A percentile compares a stretch with the other conserved stretches of the same genome.
Conservation (phyloP, 768 basidiomycete genomes). For the Astraeus odoratus region DNA sequence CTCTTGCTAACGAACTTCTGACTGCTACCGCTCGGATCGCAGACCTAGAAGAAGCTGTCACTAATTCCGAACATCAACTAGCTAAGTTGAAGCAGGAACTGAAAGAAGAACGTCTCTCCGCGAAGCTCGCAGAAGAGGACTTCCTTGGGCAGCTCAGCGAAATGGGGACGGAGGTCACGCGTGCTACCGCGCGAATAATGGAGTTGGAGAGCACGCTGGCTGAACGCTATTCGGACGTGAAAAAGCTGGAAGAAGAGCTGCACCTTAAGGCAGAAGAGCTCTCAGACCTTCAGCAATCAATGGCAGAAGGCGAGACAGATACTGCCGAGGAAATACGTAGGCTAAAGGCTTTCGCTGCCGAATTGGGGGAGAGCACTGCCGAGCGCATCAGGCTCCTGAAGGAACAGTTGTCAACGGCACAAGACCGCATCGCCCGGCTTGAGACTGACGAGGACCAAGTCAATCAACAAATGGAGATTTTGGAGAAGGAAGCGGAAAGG, state of each 20-base stretch:
- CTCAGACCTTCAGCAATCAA: slow-evolving; percentile 16
- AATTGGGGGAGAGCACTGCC: slow-evolving; percentile 52
- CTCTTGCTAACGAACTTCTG: slow-evolving; percentile 51
- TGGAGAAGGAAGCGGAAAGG: slow-evolving; percentile 47
- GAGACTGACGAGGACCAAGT: slow-evolving; percentile 41
- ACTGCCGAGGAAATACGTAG: slow-evolving; percentile 28
- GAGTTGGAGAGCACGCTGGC: slow-evolving; percentile 42
- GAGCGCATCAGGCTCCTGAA: slow-evolving; percentile 53
- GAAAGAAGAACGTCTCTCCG: slow-evolving; percentile 42
- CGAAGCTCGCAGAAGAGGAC: slow-evolving; percentile 33
- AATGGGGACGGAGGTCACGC: slow-evolving; percentile 26
- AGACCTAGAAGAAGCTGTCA: slow-evolving; percentile 57
- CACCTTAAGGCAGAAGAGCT: slow-evolving; percentile 25
- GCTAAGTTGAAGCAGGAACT: slow-evolving; percentile 53
- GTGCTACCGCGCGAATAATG: slow-evolving; percentile 27
- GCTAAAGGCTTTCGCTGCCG: slow-evolving; percentile 44
- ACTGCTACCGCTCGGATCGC: slow-evolving; percentile 52
- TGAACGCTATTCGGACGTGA: slow-evolving; percentile 27
- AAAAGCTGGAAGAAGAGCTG: slow-evolving; percentile 38
- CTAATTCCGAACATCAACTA: slow-evolving; percentile 42
- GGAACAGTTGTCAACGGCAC: slow-evolving; percentile 40
- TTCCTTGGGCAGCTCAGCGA: slow-evolving; percentile 29
- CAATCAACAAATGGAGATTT: slow-evolving; percentile 40
- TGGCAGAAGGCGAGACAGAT: slow-evolving; percentile 20
- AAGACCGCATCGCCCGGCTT: slow-evolving; percentile 39